Evolutionary conservation across 2,329 filamentous ascomycete species (phyloP), one percentile per base, ranked within the genome.

Genomic region (Pezicula neosporulosa): DNA sequence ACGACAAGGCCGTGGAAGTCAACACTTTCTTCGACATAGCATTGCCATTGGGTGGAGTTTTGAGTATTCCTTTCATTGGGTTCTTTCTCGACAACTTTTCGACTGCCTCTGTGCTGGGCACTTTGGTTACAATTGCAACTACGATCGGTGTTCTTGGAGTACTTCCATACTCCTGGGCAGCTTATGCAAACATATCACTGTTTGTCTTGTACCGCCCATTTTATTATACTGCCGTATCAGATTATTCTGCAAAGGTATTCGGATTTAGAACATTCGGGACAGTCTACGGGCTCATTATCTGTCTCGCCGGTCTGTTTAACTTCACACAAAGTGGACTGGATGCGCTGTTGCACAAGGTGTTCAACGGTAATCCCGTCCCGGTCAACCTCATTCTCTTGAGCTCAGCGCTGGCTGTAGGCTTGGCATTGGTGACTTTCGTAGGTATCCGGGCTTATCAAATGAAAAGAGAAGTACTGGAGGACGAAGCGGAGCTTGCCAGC

Each of bases 271-370:
- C 90, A 0, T 96, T 96, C 60, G 92, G 91, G 43, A 96, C 89
- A 51, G 90, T 97, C n/a, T 96, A 96, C 69, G 91, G 91, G 10
- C 78, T 92, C 18, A 88, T 96, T 58, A 96, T 96, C 60, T 95
- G 89, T 69, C 72, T 94, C 2, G 86, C 90, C 0, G 91, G 92
- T 0, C 68, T 96, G 1, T 78, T 91, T 63, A 96, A 95, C 69
- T 92, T 97, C 63, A 82, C 82, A 1, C 90, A 96, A 72, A 86
- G 86, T 5, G 90, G 81, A 0, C 76, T 96, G 33, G 91, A 96
- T 67, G 82, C 85, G 21, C 67, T 93, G 35, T 90, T 91, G 38
- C 89, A 95, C 63, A 76, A 81, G 50, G 77, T 77, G 0, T 96
- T 93, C 63, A 61, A 74, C 19, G 82, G 85, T 5, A 77, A 95